Percentiles rank a stretch among this genome's conserved stretches.
Evolutionary conservation across 2,329 filamentous ascomycete genomes (phyloP).

Genomic region (Graphilbum ipis-grandicollis): DNA sequence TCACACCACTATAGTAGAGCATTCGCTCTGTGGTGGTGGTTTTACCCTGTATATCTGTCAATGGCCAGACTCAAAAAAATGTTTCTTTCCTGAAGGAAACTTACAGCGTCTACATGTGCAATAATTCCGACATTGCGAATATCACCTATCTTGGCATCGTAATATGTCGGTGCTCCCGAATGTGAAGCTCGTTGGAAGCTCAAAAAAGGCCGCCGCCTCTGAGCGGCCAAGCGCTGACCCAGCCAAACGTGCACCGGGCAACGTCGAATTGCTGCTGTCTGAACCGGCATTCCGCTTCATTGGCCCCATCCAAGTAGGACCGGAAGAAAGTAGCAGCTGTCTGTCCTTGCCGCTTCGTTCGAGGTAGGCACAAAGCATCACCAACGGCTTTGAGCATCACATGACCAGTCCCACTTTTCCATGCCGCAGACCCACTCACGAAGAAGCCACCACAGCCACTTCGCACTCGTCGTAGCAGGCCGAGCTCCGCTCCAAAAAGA

Average conservation of each 20-base stretch:
- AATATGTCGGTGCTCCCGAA: constrained; percentile 8
- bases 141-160: constrained; percentile 30
- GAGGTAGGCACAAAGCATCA: no score
- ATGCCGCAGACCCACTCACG: no score
- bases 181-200: constrained; percentile 1
- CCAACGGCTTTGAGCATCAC: no score
- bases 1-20: constrained; percentile 91
- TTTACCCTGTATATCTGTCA: constrained; percentile 44
- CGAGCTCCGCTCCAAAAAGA: not conserved
- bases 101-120: constrained; percentile 83
- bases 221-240: not conserved
- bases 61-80: not conserved
- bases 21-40: constrained; percentile 98
- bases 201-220: not conserved
- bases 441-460: not conserved
- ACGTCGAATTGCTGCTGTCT: constrained; percentile 1
- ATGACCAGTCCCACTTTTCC: no score
- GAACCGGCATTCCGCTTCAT: constrained; percentile 3
- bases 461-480: not conserved
- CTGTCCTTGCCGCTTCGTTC: no score
- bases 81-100: constrained; percentile 11
- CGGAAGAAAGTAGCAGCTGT: no score
- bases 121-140: constrained; percentile 97
- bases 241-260: not conserved
- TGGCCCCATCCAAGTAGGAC: not conserved